These are phyloP conservation scores for Podaxis carcinomalis DNA, from an alignment of 768 basidiomycete species.

Conservation along the genomic window DNA sequence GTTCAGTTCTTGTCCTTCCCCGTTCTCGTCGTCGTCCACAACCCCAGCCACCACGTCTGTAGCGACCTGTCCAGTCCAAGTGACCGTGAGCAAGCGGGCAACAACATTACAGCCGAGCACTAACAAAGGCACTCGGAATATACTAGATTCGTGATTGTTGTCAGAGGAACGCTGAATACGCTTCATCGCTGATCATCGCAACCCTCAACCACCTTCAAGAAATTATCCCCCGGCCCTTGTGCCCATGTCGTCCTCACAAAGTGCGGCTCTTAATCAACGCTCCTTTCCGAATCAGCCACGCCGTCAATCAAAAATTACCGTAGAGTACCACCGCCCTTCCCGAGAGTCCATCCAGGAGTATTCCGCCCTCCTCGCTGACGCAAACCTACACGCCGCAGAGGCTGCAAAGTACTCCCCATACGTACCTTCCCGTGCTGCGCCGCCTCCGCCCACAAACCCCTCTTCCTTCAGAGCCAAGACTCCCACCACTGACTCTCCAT, in stretches of 20 bases:
- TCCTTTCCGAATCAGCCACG: constrained; percentile 36
- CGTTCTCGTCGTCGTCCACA: not conserved
- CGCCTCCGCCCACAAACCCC: constrained; percentile 24
- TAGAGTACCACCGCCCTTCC: constrained; percentile 75
- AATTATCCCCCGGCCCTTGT: not conserved
- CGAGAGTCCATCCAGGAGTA: constrained; percentile 77
- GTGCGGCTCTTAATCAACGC: constrained; percentile 42
- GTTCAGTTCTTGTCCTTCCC: not conserved
- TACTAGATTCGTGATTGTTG: constrained; percentile 2
- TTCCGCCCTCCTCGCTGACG: constrained; percentile 63
- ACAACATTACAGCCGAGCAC: not conserved
- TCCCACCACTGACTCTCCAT: constrained; percentile 40
- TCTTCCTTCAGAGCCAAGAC: constrained; percentile 40
- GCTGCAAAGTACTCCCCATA: constrained; percentile 36
- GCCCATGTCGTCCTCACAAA: constrained; percentile 41
- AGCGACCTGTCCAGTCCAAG: not conserved
- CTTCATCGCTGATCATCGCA: constrained; percentile 3
- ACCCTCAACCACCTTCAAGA: not conserved
- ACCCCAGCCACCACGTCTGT: too few species aligned
- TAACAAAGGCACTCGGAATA: not conserved
- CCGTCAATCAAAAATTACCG: constrained; percentile 58
- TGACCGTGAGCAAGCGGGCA: constrained; percentile 1
- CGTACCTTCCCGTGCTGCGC: constrained; percentile 34
- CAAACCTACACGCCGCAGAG: constrained; percentile 50
- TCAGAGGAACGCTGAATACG: not conserved